Evolutionary conservation across 139 green algal genomes (phyloP).

Genomic region (Volvox africanus): DNA sequence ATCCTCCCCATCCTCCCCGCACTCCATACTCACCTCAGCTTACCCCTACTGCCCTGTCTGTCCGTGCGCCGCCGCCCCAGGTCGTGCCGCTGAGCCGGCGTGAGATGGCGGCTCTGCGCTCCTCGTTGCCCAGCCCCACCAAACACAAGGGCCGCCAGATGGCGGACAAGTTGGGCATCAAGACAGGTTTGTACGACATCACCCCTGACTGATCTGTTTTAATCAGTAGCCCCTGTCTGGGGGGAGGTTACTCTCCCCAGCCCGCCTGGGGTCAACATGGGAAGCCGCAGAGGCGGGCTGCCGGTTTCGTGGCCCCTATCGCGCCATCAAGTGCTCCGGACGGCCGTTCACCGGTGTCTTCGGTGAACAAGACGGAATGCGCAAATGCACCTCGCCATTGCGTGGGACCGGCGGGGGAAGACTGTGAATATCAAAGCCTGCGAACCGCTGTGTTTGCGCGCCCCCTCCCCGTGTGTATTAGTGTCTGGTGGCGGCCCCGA

Average conservation of each 20-base stretch:
- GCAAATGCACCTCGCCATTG: too few relatives aligned
- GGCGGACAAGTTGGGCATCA: slow-evolving; percentile 61
- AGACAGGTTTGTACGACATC: slow-evolving; percentile 28
- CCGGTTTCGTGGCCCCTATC: neutral
- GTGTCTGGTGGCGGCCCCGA: too few relatives aligned
- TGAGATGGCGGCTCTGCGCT: slow-evolving; percentile 59
- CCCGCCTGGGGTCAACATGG: neutral
- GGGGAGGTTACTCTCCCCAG: neutral
- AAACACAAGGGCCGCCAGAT: slow-evolving; percentile 57
- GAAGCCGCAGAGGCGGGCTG: neutral
- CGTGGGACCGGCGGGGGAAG: too few relatives aligned
- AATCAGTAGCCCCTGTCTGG: neutral
- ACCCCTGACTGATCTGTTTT: too few relatives aligned
- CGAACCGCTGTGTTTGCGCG: too few relatives aligned
- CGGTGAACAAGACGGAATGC: too few relatives aligned
- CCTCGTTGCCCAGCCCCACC: slow-evolving; percentile 58
- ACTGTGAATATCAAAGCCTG: too few relatives aligned
- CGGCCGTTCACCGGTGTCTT: too few relatives aligned
- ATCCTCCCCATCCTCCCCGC: neutral
- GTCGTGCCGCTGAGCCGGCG: slow-evolving; percentile 40
- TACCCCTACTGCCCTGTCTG: too few relatives aligned
- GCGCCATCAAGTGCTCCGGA: neutral
- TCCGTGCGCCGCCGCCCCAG: neutral
- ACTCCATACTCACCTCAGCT: neutral
- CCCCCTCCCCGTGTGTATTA: too few relatives aligned